These are phyloP conservation scores for Ceratobasidium sp. DNA, from an alignment of 1,284 basidiomycete species.

Conservation along the genomic window DNA sequence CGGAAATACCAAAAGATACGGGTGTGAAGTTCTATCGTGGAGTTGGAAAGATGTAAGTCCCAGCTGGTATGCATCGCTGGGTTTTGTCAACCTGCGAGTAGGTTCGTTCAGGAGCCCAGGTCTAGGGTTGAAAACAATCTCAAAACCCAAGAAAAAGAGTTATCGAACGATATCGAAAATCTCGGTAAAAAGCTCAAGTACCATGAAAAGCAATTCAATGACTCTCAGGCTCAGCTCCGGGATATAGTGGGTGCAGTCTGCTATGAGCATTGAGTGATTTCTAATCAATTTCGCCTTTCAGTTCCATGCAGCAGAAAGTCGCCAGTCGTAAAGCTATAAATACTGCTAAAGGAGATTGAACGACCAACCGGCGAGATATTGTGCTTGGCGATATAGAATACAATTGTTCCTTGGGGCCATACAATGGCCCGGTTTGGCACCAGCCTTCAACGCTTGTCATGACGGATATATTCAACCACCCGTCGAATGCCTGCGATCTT, in stretches of 20 bases:
- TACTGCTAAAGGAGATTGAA: not conserved
- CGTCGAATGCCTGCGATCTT: not conserved
- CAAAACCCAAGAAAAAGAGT: constrained; percentile 76
- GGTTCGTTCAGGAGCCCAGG: constrained; percentile 90
- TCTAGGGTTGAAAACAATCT: constrained; percentile 78
- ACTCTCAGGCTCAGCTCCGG: constrained; percentile 83
- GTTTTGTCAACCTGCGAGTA: constrained; percentile 48
- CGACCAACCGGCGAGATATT: too few relatives aligned
- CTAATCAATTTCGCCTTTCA: not conserved
- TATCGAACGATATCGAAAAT: constrained; percentile 79
- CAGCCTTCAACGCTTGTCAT: too few relatives aligned
- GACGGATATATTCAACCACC: too few relatives aligned
- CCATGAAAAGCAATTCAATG: constrained; percentile 89
- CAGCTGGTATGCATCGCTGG: not conserved
- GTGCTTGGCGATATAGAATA: too few relatives aligned
- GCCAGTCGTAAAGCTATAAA: not conserved
- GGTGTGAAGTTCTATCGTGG: constrained; percentile 81
- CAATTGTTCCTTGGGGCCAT: too few relatives aligned
- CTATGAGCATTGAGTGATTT: not conserved
- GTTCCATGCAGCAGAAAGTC: constrained; percentile 31
- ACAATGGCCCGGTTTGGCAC: too few relatives aligned
- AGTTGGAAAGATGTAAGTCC: constrained; percentile 86
- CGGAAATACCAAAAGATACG: constrained; percentile 52
- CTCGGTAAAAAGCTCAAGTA: constrained; percentile 88
- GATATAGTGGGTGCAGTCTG: constrained; percentile 72